These are phyloP conservation scores for Hypoxylon sp. DNA, from an alignment of 2,329 filamentous ascomycete genomes.

Conservation along the genomic window DNA sequence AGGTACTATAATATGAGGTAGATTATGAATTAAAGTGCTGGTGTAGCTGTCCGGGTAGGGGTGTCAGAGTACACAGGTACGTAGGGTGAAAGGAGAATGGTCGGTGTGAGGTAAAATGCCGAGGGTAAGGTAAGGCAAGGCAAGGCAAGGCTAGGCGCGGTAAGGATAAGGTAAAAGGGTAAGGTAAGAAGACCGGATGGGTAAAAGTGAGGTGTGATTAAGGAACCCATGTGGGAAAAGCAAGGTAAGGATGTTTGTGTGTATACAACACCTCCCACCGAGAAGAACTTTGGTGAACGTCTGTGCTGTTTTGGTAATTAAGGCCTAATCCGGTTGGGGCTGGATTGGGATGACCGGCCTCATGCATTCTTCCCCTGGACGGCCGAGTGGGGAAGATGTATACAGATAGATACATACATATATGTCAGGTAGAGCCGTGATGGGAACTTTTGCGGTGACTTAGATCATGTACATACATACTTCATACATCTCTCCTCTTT, in stretches of 20 bases:
- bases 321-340: neutral
- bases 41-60: too few relatives aligned
- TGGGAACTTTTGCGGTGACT: neutral
- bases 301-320: neutral
- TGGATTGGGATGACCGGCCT: neutral
- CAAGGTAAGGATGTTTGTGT: neutral
- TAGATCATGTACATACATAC: constrained; percentile 1
- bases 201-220: constrained; percentile 1
- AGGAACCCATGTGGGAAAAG: neutral
- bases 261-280: neutral
- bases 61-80: too few relatives aligned
- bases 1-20: neutral
- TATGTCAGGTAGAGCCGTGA: neutral
- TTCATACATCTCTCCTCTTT: neutral
- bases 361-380: neutral
- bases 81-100: constrained; percentile 1
- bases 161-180: neutral
- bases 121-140: neutral
- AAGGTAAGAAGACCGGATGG: neutral
- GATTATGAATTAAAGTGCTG: too few relatives aligned
- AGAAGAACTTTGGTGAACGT: neutral
- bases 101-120: constrained; percentile 4
- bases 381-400: neutral
- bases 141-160: too few relatives aligned
- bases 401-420: neutral